phyloP scores from a whole-genome alignment of 140 eudicot species.

The Flaveria floridana region DNA sequence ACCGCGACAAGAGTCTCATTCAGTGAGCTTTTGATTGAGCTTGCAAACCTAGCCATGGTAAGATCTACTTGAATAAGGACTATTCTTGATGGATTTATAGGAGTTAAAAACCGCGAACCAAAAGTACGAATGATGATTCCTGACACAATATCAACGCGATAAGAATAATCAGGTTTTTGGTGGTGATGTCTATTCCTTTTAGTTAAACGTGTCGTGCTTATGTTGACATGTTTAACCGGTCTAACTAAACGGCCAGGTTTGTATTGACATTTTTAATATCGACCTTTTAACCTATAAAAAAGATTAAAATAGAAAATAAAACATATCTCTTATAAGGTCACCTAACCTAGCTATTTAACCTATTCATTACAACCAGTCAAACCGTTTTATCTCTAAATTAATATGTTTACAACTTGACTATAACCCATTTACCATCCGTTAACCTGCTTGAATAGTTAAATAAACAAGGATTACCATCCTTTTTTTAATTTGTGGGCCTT shows the following conservation, averaged over 20 bases:
- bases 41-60: slow-evolving; percentile 9
- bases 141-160: background rate
- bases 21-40: slow-evolving; percentile 13
- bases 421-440: no score
- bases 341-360: background rate
- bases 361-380: background rate
- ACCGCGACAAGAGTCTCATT: slow-evolving; percentile 24
- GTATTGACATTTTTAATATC: background rate
- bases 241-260: background rate
- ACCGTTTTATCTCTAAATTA: background rate
- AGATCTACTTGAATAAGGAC: background rate
- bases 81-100: slow-evolving; percentile 14
- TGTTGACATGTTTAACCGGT: background rate
- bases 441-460: no score
- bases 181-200: background rate
- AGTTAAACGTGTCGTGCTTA: background rate
- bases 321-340: no score
- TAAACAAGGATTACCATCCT: background rate
- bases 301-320: background rate
- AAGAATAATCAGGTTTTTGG: background rate
- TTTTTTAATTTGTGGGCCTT: background rate
- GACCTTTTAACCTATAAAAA: background rate
- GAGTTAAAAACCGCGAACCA: background rate
- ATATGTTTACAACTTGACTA: background rate
- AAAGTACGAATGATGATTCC: background rate